Conservation (phyloP, 495 filamentous ascomycete species). For the Podospora appendiculata region DNA sequence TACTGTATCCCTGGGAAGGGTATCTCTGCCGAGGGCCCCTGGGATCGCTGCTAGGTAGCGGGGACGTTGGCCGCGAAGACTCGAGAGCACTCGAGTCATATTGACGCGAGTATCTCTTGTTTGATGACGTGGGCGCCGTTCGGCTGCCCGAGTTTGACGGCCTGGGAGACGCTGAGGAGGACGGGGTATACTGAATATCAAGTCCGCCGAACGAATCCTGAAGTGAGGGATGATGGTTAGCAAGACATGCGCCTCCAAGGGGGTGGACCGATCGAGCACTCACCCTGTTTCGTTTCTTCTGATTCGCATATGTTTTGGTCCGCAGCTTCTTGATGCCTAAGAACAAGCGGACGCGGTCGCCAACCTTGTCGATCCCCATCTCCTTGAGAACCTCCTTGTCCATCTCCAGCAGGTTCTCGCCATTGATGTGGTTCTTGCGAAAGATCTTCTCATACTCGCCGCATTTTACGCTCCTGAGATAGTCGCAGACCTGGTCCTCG, state of each 20-base stretch:
- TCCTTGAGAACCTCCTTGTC: conserved; percentile 95
- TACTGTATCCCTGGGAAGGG: conserved; percentile 31
- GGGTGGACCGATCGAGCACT: conserved; percentile 31
- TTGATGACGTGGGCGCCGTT: conserved; percentile 40
- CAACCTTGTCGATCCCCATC: conserved; percentile 96
- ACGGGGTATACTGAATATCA: conserved; percentile 54
- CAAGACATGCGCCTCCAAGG: conserved; percentile 1
- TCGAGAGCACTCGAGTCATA: conserved; percentile 38
- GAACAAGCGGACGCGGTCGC: conserved; percentile 92
- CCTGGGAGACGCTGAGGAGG: conserved; percentile 57
- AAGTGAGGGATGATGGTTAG: conserved; percentile 2
- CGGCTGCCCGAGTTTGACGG: conserved; percentile 42
- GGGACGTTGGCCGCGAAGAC: conserved; percentile 63
- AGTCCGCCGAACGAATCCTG: conserved; percentile 68
- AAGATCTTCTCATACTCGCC: conserved; percentile 90
- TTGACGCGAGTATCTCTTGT: conserved; percentile 71
- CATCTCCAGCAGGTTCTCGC: conserved; percentile 91
- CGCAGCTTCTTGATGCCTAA: conserved; percentile 87
- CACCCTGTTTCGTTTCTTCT: conserved; percentile 82
- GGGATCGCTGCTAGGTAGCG: conserved; percentile 49
- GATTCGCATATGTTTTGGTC: conserved; percentile 73
- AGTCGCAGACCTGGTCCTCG: conserved; percentile 83
- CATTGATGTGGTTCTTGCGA: conserved; percentile 89
- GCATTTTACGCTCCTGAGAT: conserved; percentile 84
- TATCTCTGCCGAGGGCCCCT: conserved; percentile 33